Base-by-base conservation (phyloP, 345 rosid species). In the Citrus australasica region DNA sequence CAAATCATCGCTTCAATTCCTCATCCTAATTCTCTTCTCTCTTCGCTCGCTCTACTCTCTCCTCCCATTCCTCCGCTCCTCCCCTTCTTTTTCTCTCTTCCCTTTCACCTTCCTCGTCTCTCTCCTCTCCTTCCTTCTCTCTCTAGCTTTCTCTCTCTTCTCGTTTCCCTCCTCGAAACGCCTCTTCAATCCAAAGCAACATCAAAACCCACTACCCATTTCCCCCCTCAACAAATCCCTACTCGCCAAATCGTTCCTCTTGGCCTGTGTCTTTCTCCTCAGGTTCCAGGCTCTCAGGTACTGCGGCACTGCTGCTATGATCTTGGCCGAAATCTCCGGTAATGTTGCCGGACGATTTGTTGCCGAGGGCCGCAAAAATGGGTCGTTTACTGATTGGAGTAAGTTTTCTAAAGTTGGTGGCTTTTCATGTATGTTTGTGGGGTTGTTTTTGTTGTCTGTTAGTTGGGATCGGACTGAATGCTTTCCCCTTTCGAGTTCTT, bases 291-390 rank as follows among this genome's bases (percentile, higher is more conserved):
- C 99, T 22, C 97, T 95, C 67, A 85, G 90, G 21, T 95, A 89
- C 77, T 95, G 99, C 59, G 91, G 99, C n/a, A 87, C 98, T 4
- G 91, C 99, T 4, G 94, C 98, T 25, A 90, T 95, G 97, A 95
- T 95, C 81, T 89, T 95, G 46, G 99, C 97, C 19, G 99, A 95
- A 72, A 74, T 93, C 46, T 92, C 91, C 1, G 99, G 99, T 3
- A 91, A 84, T 51, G 91, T 89, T 25, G 90, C 90, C 3, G 97
- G 93, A 1, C 86, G 97, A 67, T 86, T 87, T 76, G 62, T 88
- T 9, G 70, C 88, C 0, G 89, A 83, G 37, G 72, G 74, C 58
- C 81, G 48, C 53, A 85, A 77, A 75, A 53, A 75, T 51, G 75
- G 72, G 68, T 51, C 28, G 22, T 69, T 27, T 1, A 75, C 74